phyloP scores from a whole-genome alignment of 1,284 basidiomycete genomes.

The Puccinia polysora region DNA sequence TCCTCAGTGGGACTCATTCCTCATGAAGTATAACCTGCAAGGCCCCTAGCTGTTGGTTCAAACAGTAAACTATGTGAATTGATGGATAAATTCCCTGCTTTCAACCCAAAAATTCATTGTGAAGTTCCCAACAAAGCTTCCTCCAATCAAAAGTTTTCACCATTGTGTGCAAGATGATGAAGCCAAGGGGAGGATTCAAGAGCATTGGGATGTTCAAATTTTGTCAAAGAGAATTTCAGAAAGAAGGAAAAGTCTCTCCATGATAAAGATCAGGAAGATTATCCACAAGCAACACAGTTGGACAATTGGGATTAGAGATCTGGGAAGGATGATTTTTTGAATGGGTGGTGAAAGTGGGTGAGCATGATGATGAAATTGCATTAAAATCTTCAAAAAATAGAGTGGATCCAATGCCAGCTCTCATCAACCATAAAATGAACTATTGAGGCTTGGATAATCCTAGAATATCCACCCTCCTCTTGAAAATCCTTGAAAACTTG shows the following conservation, averaged over 20 bases:
- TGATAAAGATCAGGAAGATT: constrained; percentile 29
- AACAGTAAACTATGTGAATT: constrained; percentile 17
- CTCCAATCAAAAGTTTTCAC: constrained; percentile 8
- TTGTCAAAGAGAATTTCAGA: not conserved
- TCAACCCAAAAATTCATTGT: not conserved
- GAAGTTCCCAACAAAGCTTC: not conserved
- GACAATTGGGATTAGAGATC: not conserved
- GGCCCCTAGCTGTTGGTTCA: too few species aligned
- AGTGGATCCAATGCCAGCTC: constrained; percentile 19
- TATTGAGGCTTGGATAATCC: constrained; percentile 6
- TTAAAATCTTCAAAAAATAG: constrained; percentile 11
- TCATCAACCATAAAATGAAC: constrained; percentile 30
- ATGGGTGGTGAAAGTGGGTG: not conserved
- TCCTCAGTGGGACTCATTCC: too few species aligned
- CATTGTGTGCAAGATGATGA: constrained; percentile 32
- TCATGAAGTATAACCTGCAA: too few species aligned
- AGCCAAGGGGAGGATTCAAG: not conserved
- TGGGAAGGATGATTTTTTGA: not conserved
- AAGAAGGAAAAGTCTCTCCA: not conserved
- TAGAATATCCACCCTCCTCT: too few species aligned
- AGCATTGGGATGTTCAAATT: not conserved
- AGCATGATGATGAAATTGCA: too few species aligned
- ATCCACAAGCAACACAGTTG: constrained; percentile 32
- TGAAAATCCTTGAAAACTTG: too few species aligned
- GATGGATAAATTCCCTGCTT: constrained; percentile 7